Evolutionary conservation across 805 yeast genomes (phyloP), one percentile per base, ranked within the genome.

Genomic region (Myxozyma kluyveri): DNA sequence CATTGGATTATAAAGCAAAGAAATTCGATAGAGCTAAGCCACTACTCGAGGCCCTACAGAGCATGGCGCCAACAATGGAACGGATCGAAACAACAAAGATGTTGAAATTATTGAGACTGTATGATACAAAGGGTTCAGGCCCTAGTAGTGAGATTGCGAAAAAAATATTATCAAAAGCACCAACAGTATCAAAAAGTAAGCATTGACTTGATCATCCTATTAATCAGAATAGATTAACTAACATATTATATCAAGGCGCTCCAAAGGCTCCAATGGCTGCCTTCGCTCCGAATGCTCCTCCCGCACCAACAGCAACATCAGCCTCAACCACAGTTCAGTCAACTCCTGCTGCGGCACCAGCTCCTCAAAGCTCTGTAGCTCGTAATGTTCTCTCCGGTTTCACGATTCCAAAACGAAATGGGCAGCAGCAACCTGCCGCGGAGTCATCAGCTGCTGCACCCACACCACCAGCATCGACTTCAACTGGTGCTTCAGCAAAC

Each of bases 1-100:
- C 43, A 12, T 42, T 22, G 27, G 61, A 61, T 40, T 55, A 53
- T 39, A 60, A 61, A 46, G 41, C 52, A 18, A 60, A 59, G 48
- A 22, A 38, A 7, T 49, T 50, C 33, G 61, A 58, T 6, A 29
- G 40, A 10, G 47, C 56, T 14, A 42, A 43, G 21, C 26, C 49
- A 14, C 33, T 58, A 9, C n/a, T 61, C 33, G 33, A 17, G 12
- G 47, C 55, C 12, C 40, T 61, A 14, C 24, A 24, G 17, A 26
- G 45, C 24, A 50, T 61, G 53, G 41, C 54, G 18, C 42, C 59
- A 29, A 33, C 50, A 10, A 5, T 52, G 19, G 62, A 60, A 14
- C 49, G 40, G 22, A 18, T 57, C 32, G 50, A 50, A 3, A 32
- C 43, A 26, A 47, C 53, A 6, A 61, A 61, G 29, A 44, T 61